These are phyloP conservation scores for Stagonosporopsis tanaceti DNA, from an alignment of 2,329 filamentous ascomycete species.

Conservation along the genomic window DNA sequence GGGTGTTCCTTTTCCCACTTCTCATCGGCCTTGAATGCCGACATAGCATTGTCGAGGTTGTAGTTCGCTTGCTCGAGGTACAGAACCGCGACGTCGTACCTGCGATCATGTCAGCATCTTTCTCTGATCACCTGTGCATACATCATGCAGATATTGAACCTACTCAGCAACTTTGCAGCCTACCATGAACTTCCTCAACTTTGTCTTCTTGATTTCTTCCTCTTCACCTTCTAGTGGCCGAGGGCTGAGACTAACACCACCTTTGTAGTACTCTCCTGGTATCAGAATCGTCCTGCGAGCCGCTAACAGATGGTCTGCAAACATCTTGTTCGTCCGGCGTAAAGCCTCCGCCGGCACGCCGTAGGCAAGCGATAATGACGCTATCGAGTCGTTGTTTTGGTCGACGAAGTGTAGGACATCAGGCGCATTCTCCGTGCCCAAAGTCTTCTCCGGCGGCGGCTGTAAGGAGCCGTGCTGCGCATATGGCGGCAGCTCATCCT, in stretches of 20 bases:
- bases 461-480: conserved; percentile 44
- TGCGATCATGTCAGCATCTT: conserved; percentile 35
- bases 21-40: conserved; percentile 74
- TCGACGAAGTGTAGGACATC: conserved; percentile 80
- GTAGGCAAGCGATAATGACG: conserved; percentile 75
- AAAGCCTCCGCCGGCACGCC: conserved; percentile 70
- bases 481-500: conserved; percentile 57
- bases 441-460: conserved; percentile 42
- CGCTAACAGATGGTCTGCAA: conserved; percentile 73
- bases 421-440: conserved; percentile 52
- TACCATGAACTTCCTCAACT: conserved; percentile 80
- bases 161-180: conserved; percentile 79
- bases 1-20: conserved; percentile 77
- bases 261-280: conserved; percentile 73
- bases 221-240: conserved; percentile 76
- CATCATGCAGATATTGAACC: conserved; percentile 44
- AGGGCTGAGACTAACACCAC: conserved; percentile 72
- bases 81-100: conserved; percentile 74
- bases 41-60: conserved; percentile 70
- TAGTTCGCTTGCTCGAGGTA: conserved; percentile 77
- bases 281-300: conserved; percentile 75
- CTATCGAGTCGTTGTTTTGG: conserved; percentile 71
- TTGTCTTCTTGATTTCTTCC: conserved; percentile 73
- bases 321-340: conserved; percentile 72
- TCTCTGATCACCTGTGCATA: neutral